Evolutionary conservation across 106 monocot genomes (phyloP).

Genomic region (Allium cepa): DNA sequence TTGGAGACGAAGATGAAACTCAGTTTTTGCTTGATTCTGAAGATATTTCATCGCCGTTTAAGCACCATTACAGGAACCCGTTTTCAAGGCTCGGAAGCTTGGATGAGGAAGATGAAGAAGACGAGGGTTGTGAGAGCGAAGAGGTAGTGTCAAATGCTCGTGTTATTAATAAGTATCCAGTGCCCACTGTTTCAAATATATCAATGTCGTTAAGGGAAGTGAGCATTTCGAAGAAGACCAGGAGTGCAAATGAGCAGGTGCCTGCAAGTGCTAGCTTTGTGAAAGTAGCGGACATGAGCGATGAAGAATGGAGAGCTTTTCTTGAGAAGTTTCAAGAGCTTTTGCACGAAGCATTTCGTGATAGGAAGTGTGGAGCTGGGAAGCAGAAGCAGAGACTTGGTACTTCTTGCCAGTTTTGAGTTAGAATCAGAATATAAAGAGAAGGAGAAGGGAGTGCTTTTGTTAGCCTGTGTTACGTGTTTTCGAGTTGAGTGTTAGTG

Average conservation of each 20-base stretch:
- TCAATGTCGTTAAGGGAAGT: slow-evolving; percentile 18
- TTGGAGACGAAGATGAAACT: slow-evolving; percentile 23
- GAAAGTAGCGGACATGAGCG: slow-evolving; percentile 48
- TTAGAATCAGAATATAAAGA: not conserved
- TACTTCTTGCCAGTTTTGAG: slow-evolving; percentile 16
- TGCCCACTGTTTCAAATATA: slow-evolving; percentile 12
- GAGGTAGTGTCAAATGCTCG: not conserved
- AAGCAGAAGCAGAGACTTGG: slow-evolving; percentile 13
- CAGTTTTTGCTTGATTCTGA: slow-evolving; percentile 36
- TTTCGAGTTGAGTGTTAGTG: no score
- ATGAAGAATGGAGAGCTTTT: slow-evolving; percentile 46
- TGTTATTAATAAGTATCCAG: not conserved
- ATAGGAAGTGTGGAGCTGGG: slow-evolving; percentile 7
- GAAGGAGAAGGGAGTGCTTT: not conserved
- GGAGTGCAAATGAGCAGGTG: slow-evolving; percentile 45
- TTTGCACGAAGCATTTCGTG: slow-evolving; percentile 28
- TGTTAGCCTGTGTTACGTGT: not conserved
- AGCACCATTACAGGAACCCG: slow-evolving; percentile 12
- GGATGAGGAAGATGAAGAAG: slow-evolving; percentile 21
- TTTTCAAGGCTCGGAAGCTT: slow-evolving; percentile 24
- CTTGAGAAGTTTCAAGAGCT: slow-evolving; percentile 60
- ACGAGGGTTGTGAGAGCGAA: slow-evolving; percentile 4
- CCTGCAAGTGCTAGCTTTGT: slow-evolving; percentile 47
- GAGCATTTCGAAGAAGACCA: slow-evolving; percentile 11
- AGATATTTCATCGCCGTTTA: slow-evolving; percentile 4